Evolutionary conservation across 345 rosid genomes (phyloP), one percentile per base, ranked within the genome.

Genomic region (Arabis alpina): DNA sequence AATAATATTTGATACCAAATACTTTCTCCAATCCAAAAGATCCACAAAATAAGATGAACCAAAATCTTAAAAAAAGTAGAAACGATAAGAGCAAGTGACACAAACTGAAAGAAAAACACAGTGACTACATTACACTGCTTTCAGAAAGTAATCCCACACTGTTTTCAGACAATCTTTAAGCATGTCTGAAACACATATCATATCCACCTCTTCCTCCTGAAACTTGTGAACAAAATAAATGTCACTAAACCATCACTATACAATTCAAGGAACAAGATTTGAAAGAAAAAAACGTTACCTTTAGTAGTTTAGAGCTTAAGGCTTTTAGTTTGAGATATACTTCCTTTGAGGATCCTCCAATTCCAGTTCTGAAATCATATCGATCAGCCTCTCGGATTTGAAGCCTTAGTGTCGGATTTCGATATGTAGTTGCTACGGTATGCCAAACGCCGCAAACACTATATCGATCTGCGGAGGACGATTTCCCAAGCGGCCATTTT

Each of bases 311-410:
- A 34, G 37, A 5, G 60, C 47, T 49, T 4, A 65, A 73, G 28
- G 53, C 82, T 70, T 79, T 81, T 77, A 84, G 68, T 72, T 86
- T 84, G 57, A 87, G 47, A 68, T 8, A 5, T 52, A 76, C 58
- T 73, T 88, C 88, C 54, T 60, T 78, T 0, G 79, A 6, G 12
- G 61, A 13, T 66, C 58, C 79, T 62, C 89, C 86, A 23, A 3
- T 42, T 44, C 80, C 78, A 27, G 64, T 75, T 74, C 66, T 77
- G 69, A 88, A 81, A 72, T 83, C 81, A 65, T 64, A 87, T 34
- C 87, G 82, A 71, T 87, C 85, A 13, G 89, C 93, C 9, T 82
- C 70, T 77, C 84, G 64, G 30, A 81, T 77, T 71, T 83, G 75
- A 47, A 92, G 83, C 79, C 64, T 79, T 10, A 83, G 5, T 6